Conservation (phyloP, 345 rosid species). For the Gynandropsis gynandra region DNA sequence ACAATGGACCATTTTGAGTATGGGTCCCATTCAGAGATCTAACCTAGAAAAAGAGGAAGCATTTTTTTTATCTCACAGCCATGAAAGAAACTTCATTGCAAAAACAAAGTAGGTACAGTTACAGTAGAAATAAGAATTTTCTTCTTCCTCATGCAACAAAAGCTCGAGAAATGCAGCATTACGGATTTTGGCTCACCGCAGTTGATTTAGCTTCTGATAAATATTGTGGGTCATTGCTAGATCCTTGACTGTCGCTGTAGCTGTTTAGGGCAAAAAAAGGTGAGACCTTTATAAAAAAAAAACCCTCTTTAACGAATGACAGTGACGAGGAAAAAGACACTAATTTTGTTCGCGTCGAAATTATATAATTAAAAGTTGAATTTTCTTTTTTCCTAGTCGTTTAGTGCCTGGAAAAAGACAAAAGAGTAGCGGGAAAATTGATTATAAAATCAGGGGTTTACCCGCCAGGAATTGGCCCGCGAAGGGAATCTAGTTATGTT, state of each 20-base stretch:
- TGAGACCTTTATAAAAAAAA: constrained; percentile 18
- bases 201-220: constrained; percentile 17
- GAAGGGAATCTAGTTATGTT: constrained; percentile 17
- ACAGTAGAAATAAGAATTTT: constrained; percentile 26
- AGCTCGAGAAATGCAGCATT: constrained; percentile 4
- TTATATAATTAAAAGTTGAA: not conserved
- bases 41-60: constrained; percentile 25
- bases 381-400: constrained; percentile 25
- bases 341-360: no score
- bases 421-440: constrained; percentile 35
- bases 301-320: constrained; percentile 23
- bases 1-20: constrained; percentile 26
- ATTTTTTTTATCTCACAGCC: constrained; percentile 29
- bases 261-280: constrained; percentile 22
- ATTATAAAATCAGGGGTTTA: constrained; percentile 27
- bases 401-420: constrained; percentile 25
- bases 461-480: constrained; percentile 46
- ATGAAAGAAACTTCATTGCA: constrained; percentile 31
- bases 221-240: constrained; percentile 18
- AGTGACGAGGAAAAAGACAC: constrained; percentile 29
- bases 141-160: constrained; percentile 19
- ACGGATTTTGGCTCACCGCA: constrained; percentile 15
- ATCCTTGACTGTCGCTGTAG: constrained; percentile 17
- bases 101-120: constrained; percentile 35
- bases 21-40: constrained; percentile 37